phyloP scores from a whole-genome alignment of 192 early-diverging fungal species.

The Coemansia reversa region DNA sequence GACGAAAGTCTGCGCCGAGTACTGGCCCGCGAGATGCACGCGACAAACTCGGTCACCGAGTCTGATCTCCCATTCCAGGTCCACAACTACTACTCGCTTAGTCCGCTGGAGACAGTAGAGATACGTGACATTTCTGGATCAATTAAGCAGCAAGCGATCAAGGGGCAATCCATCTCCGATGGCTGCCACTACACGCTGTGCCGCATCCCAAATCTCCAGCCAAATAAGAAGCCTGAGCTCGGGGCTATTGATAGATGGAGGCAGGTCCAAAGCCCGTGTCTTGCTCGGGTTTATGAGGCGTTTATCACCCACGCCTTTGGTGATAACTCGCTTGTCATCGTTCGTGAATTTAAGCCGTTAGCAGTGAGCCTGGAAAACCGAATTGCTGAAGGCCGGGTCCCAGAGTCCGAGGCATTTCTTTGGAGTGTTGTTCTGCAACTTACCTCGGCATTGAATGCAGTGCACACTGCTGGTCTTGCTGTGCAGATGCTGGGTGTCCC shows the following conservation, averaged over 20 bases:
- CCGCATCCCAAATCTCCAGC: slow-evolving; percentile 75
- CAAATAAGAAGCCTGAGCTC: slow-evolving; percentile 81
- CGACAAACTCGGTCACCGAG: slow-evolving; percentile 45
- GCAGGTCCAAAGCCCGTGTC: slow-evolving; percentile 73
- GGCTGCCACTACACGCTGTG: slow-evolving; percentile 82
- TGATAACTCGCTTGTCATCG: slow-evolving; percentile 91
- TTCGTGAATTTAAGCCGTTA: slow-evolving; percentile 90
- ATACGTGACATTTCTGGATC: slow-evolving; percentile 61
- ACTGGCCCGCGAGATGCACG: slow-evolving; percentile 59
- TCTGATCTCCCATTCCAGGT: slow-evolving; percentile 73
- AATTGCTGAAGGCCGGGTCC: slow-evolving; percentile 15
- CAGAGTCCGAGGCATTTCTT: slow-evolving; percentile 29
- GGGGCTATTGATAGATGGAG: slow-evolving; percentile 83
- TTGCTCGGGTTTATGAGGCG: slow-evolving; percentile 87
- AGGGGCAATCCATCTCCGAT: slow-evolving; percentile 79
- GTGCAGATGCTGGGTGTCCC: slow-evolving; percentile 73
- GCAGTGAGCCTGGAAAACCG: slow-evolving; percentile 30
- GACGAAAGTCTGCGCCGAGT: slow-evolving; percentile 80
- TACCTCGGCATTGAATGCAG: slow-evolving; percentile 60
- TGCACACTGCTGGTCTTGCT: slow-evolving; percentile 82
- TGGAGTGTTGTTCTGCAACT: slow-evolving; percentile 48
- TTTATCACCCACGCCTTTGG: slow-evolving; percentile 96
- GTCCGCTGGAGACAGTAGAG: slow-evolving; percentile 60
- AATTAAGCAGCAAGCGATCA: slow-evolving; percentile 76
- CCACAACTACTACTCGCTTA: slow-evolving; percentile 87